Percentiles rank a stretch among this genome's conserved stretches.
Evolutionary conservation across 1,284 basidiomycete genomes (phyloP).

Genomic region (Coriolopsis trogii): DNA sequence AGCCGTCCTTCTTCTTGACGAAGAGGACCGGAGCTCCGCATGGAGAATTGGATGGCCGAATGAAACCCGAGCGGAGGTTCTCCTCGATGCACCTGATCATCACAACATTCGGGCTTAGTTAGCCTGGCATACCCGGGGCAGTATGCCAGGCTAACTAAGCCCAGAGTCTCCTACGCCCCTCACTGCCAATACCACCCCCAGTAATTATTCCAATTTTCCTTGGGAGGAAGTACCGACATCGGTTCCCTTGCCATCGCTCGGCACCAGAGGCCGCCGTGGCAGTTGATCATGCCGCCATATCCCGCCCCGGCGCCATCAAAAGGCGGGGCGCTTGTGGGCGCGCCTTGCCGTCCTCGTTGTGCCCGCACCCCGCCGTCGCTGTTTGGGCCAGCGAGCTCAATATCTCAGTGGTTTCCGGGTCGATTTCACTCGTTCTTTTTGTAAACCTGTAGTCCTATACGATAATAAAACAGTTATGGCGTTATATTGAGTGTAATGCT

Average conservation of each 20-base stretch:
- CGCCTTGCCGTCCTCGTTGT: not conserved
- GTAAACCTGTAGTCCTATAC: not conserved
- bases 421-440: not conserved
- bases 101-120: not conserved
- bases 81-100: not conserved
- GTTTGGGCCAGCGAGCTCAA: not conserved
- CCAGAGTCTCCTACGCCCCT: not conserved
- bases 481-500: no score
- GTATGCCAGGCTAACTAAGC: not conserved
- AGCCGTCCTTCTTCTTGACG: no score
- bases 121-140: not conserved
- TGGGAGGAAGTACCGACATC: not conserved
- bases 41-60: no score
- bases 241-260: not conserved
- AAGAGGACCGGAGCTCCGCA: no score
- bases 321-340: not conserved
- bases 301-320: not conserved
- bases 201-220: not conserved
- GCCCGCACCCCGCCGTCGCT: not conserved
- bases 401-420: not conserved
- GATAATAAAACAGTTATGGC: not conserved
- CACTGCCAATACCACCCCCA: not conserved
- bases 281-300: not conserved
- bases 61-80: no score
- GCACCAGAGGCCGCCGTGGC: not conserved